A percentile compares a stretch with the other conserved stretches of the same genome.
phyloP scores from a whole-genome alignment of 2,329 filamentous ascomycete genomes.

The Beauveria australis region DNA sequence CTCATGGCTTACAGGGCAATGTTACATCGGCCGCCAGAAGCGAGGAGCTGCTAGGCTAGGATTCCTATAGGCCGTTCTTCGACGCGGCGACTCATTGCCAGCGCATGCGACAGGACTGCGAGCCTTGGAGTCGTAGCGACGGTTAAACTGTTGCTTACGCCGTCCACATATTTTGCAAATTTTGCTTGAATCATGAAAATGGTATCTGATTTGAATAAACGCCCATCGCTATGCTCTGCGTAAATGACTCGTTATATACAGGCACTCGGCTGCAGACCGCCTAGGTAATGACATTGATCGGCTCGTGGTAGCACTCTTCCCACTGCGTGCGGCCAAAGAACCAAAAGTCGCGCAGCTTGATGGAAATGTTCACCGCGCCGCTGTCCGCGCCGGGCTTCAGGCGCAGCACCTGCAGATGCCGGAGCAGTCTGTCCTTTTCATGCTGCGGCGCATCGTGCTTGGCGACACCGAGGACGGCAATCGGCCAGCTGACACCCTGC shows the following conservation, averaged over 20 bases:
- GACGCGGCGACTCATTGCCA: not conserved
- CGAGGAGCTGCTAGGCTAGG: not conserved
- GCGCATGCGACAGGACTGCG: not conserved
- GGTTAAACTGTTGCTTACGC: not conserved
- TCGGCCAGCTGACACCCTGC: constrained; percentile 4
- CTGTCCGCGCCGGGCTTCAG: constrained; percentile 1
- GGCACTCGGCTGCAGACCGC: not conserved
- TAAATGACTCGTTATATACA: not conserved
- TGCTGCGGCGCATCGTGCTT: constrained; percentile 1
- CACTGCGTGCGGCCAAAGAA: constrained; percentile 1
- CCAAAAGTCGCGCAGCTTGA: constrained; percentile 8
- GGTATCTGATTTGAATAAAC: not conserved
- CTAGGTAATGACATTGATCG: constrained; percentile 6
- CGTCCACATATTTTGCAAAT: not conserved
- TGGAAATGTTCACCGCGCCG: not conserved
- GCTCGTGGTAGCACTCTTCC: constrained; percentile 6
- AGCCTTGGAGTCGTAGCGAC: not conserved
- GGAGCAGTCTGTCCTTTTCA: not conserved
- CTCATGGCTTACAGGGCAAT: not conserved
- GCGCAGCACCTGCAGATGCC: not conserved
- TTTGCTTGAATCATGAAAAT: not conserved
- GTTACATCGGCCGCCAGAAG: not conserved
- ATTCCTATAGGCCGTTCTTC: not conserved
- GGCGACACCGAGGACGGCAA: constrained; percentile 2
- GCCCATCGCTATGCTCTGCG: not conserved